Base-by-base conservation (phyloP, 2,329 filamentous ascomycete genomes). In the Beauveria sp. region DNA sequence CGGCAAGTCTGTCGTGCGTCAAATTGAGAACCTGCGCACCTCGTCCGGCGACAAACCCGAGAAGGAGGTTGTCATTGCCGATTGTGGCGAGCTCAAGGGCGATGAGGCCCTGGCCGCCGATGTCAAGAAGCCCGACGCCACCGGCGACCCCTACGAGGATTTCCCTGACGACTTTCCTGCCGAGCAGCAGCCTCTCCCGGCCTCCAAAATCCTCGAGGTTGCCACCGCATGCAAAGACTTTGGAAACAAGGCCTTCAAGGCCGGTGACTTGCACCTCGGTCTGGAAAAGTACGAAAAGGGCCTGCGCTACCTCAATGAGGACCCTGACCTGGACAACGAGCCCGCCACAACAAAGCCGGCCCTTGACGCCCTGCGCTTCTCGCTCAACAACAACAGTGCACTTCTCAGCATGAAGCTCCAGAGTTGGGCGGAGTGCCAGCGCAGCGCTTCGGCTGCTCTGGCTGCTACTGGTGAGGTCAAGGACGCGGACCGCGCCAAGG, bases 261-360 rank as follows among this genome's bases (percentile, higher is more conserved):
- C 77, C 28, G 86, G 86, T 46, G 84, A 96, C 68, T 70, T 88
- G 45, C 74, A 79, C 43, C 76, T 90, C 38, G 93, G 87, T 2
- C 80, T 98, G 28, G 86, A 88, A 63, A 99, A 99, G 79, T 99
- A 99, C 78, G 86, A 96, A 74, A 99, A 99, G 79, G 93, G 86
- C 20, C 77, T 96, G 64, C 86, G 92, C 68, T 97, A 96, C 74
- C 79, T 96, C 63, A 90, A 93, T 74, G 90, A 96, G 74, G 90
- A 93, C 70, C 88, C 89, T 1, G 86, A 90, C 54, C 75, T 85
- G 14, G 89, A 95, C 47, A 81, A 85, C 51, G 91, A 93, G 67
- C 81, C 88, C 5, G 79, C 83, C 51, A 86, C 88, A 43, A 83
- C 88, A 45, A 87, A 86, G 68, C 74, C 78, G 26, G 81, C 88